phyloP scores from a whole-genome alignment of 2,329 filamentous ascomycete species.

The Talaromyces sp. region DNA sequence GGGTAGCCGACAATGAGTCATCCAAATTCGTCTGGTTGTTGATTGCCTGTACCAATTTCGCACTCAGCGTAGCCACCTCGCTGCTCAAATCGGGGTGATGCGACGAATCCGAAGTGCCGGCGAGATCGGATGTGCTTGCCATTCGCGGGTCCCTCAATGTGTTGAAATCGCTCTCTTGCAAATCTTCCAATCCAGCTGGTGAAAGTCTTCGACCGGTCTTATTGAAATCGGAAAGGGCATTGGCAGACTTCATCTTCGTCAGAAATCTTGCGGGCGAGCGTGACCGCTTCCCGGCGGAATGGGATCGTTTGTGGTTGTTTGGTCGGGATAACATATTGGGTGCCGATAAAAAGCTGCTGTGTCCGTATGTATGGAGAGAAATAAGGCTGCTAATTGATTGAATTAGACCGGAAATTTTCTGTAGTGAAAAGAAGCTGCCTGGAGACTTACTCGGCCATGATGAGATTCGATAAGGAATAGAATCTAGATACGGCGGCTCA shows the following conservation, averaged over 20 bases:
- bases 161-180: slow-evolving; percentile 44
- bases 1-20: slow-evolving; percentile 77
- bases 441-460: slow-evolving; percentile 42
- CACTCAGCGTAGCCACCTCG: slow-evolving; percentile 87
- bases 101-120: slow-evolving; percentile 35
- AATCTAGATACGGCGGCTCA: slow-evolving; percentile 25
- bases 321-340: slow-evolving; percentile 41
- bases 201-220: slow-evolving; percentile 29
- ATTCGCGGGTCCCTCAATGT: slow-evolving; percentile 49
- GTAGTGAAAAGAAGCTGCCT: background rate
- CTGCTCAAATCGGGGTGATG: slow-evolving; percentile 62
- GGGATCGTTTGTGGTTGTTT: slow-evolving; percentile 38
- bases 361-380: slow-evolving; percentile 39
- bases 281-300: slow-evolving; percentile 38
- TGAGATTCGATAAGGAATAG: slow-evolving; percentile 22
- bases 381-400: slow-evolving; percentile 33
- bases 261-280: slow-evolving; percentile 39
- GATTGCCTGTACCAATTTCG: slow-evolving; percentile 95
- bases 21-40: slow-evolving; percentile 93
- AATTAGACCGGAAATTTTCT: background rate
- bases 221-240: slow-evolving; percentile 36
- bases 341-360: slow-evolving; percentile 36
- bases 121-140: slow-evolving; percentile 36
- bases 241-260: slow-evolving; percentile 47
- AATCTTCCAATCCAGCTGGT: slow-evolving; percentile 31